These are phyloP conservation scores for Monilinia polystroma DNA, from an alignment of 2,329 filamentous ascomycete species.

Conservation along the genomic window DNA sequence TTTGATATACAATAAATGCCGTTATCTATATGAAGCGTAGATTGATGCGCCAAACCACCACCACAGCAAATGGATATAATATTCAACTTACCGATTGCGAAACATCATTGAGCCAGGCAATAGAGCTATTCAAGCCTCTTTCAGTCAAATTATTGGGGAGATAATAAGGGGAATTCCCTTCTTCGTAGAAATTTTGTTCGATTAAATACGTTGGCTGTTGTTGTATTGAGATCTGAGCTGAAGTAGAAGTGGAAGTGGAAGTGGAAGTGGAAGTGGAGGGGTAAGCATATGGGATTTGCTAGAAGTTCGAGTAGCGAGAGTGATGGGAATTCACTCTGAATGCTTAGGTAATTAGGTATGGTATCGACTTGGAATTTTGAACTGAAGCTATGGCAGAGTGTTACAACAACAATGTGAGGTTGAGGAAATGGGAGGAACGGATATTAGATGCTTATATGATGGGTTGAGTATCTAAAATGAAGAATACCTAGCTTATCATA, in stretches of 20 bases:
- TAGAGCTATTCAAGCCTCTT: conserved; percentile 30
- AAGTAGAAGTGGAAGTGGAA: conserved; percentile 15
- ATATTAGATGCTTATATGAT: not conserved
- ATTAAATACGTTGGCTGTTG: not conserved
- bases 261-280: not conserved
- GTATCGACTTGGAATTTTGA: not conserved
- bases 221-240: conserved; percentile 8
- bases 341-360: not conserved
- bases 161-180: not conserved
- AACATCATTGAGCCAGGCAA: conserved; percentile 38
- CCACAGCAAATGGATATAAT: not conserved
- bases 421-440: not conserved
- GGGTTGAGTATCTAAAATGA: not conserved
- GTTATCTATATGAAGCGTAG: not conserved
- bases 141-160: conserved; percentile 18
- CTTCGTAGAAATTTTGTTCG: not conserved
- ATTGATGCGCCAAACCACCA: conserved; percentile 3
- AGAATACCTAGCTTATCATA: too few relatives aligned
- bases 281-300: conserved; percentile 20
- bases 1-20: not conserved
- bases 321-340: conserved; percentile 24
- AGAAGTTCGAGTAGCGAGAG: conserved; percentile 29
- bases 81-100: conserved; percentile 41
- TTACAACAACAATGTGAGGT: not conserved
- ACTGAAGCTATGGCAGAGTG: not conserved